A percentile compares a stretch with the other conserved stretches of the same genome.
Evolutionary conservation across 2,329 filamentous ascomycete genomes (phyloP).

Genomic region (Scedosporium dehoogii): DNA sequence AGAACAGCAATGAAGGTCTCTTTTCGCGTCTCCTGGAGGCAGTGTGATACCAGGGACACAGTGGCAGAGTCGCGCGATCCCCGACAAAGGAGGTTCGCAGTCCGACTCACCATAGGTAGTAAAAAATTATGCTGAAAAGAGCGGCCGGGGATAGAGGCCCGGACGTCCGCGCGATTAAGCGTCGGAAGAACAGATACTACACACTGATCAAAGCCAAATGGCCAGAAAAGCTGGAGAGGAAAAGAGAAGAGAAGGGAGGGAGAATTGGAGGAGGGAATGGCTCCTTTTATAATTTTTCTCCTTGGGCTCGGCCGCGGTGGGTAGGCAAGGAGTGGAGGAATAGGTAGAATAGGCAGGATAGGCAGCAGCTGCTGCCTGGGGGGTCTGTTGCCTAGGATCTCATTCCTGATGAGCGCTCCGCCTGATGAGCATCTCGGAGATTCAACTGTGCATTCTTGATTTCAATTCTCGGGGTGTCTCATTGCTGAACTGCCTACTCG

Average conservation of each 20-base stretch:
- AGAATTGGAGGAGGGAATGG: not conserved
- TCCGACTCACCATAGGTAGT: conserved; percentile 4
- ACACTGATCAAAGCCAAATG: conserved; percentile 15
- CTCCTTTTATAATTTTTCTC: not conserved
- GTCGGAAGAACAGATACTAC: conserved; percentile 20
- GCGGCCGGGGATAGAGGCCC: conserved; percentile 3
- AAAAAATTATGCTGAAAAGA: conserved; percentile 13
- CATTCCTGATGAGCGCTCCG: not conserved
- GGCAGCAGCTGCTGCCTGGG: not conserved
- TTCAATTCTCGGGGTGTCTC: too few relatives aligned
- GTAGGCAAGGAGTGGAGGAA: not conserved
- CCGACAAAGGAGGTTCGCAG: conserved; percentile 2
- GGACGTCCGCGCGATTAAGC: conserved; percentile 14
- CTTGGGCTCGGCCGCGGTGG: not conserved
- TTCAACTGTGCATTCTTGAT: too few relatives aligned
- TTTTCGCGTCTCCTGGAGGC: conserved; percentile 12
- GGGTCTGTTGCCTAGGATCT: conserved; percentile 4
- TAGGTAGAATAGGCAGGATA: not conserved
- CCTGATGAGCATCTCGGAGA: too few relatives aligned
- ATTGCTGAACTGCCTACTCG: too few relatives aligned
- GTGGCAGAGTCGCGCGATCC: conserved; percentile 1
- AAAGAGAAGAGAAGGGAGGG: conserved; percentile 9
- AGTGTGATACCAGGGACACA: conserved; percentile 15
- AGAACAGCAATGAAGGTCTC: not conserved
- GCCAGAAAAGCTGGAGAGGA: conserved; percentile 13